Evolutionary conservation across 768 basidiomycete species (phyloP), one percentile per base, ranked within the genome.

Genomic region (Panus rudis): DNA sequence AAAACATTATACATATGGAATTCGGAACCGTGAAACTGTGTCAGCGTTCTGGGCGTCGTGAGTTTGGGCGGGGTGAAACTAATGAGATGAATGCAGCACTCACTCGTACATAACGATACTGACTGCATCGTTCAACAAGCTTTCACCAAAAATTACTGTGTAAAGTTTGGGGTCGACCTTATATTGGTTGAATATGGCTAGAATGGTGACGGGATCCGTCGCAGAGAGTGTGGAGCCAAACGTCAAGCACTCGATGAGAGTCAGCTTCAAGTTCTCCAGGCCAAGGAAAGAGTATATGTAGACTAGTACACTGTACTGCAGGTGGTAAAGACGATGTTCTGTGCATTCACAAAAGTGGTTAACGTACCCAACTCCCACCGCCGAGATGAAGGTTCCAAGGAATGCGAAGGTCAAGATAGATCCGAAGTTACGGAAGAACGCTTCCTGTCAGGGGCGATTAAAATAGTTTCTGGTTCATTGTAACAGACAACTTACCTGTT

Each of bases 81-180:
- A 6, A 3, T 16, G 22, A 24, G 28, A 37, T 8, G 39, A 35
- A 30, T 22, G 39, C 20, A 23, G 2, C 47, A 85, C 92, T 72
- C 62, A 97, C 92, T 99, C 96, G 65, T 98, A 98, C 88, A 99
- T 92, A 63, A 98, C 93, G 70, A 98, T 98, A 75, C 90, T 92
- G 57, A 98, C 96, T 16, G 96, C 96, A 71, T 99, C 96, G 66
- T 99, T 99, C 47, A 99, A 67, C 46, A 99, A 73, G 64, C 84
- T 88, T 64, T 98, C 96, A 21, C 96, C 96, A 57, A 98, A 99
- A 51, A 99, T 99, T 63, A 98, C 78, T 34, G 83, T 86, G 67
- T 98, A 98, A 7, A 99, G 73, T 60, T 98, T 97, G 1, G 96
- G 93, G 64, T 99, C 96, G 54, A 98, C 93, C 61, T 97, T 96